A percentile compares a stretch with the other conserved stretches of the same genome.
Conservation (phyloP, 768 basidiomycete species). For the Mycena chlorophos region DNA sequence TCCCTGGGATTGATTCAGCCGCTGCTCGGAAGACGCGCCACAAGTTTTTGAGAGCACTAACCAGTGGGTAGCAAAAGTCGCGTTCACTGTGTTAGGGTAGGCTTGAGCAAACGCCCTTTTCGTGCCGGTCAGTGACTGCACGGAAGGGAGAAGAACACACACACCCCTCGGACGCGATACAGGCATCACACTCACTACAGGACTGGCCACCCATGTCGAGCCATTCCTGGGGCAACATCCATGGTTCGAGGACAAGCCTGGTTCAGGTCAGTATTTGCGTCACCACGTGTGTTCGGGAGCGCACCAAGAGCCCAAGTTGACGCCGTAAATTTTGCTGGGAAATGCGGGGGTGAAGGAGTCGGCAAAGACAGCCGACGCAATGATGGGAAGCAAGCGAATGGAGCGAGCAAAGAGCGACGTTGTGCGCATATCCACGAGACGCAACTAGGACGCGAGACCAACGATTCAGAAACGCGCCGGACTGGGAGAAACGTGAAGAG, state of each 20-base stretch:
- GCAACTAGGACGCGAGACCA: no score
- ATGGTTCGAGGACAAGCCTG: conserved; percentile 77
- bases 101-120: conserved; percentile 61
- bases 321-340: conserved; percentile 62
- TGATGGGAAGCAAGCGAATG: no score
- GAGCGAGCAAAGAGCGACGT: no score
- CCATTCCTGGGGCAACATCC: conserved; percentile 85
- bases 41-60: conserved; percentile 29
- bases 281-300: neutral
- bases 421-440: no score
- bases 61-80: conserved; percentile 66
- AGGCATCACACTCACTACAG: conserved; percentile 59
- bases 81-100: conserved; percentile 58
- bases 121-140: neutral
- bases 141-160: conserved; percentile 12
- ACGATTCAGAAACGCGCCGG: no score
- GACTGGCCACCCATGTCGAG: conserved; percentile 66
- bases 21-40: no score
- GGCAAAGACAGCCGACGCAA: no score
- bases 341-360: no score
- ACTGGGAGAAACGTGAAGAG: no score
- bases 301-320: conserved; percentile 69
- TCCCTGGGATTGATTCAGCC: conserved; percentile 42
- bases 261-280: conserved; percentile 5
- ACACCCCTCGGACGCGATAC: conserved; percentile 71